Evolutionary conservation across 1,284 basidiomycete genomes (phyloP), one percentile per base, ranked within the genome.

Genomic region (Moesziomyces antarcticus): DNA sequence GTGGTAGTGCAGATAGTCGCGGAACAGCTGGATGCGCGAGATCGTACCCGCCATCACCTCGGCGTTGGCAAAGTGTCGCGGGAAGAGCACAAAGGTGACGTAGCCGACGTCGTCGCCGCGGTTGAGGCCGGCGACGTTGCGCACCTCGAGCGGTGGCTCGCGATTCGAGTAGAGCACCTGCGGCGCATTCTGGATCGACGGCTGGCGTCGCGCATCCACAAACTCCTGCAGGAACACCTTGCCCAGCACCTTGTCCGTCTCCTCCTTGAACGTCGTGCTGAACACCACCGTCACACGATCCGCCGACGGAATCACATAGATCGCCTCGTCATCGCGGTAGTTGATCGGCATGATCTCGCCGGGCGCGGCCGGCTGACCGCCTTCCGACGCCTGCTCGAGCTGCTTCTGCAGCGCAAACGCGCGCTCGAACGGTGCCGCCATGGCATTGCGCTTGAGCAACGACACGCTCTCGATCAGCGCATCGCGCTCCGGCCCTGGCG

Each of bases 151-250:
- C 1, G 97, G 97, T 21, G 97, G 94, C 51, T 97, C 94, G 52
- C 94, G 90, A 82, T 92, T 97, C 37, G 93, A 92, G 86, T 98
- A 99, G n/a, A 96, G 88, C 7, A 99, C 97, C 85, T 99, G 97
- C 0, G 97, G 97, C 1, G 97, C 97, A 76, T 92, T 95, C 85
- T 99, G 97, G 69, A 99, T 92, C 18, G 91, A 91, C 1, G 95
- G 93, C 68, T 94, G 90, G 68, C 94, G 89, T 61, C 96, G 89
- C 10, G 97, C 96, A 86, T 99, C 97, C 46, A 98, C 97, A 78
- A 99, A 99, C 90, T 99, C 97, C 88, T 99, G 97, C 65, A 99
- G 86, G 87, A 99, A 99, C 7, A 99, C 92, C 82, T 94, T 94
- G 24, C 97, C 97, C 84, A 94, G 93, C 53, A 98, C 93, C 58